Percentiles rank a stretch among this genome's conserved stretches.
phyloP scores from a whole-genome alignment of 225 moss, liverwort and hornwort species.

The Climacium dendroides region DNA sequence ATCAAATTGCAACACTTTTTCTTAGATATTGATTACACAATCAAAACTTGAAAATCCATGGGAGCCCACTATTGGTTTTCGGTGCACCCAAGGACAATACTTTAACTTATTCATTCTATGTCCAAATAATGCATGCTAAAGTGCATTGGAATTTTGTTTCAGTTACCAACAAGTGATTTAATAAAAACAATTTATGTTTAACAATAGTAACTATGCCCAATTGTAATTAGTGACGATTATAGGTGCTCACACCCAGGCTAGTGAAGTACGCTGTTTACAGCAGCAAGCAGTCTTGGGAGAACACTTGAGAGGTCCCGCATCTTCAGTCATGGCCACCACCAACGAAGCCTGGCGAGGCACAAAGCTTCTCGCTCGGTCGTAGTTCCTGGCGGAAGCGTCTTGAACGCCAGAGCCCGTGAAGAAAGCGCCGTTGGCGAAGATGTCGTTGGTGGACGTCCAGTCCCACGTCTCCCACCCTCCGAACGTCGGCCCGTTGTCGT shows the following conservation, averaged over 20 bases:
- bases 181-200: not conserved
- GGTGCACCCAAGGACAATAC: not conserved
- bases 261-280: not conserved
- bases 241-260: not conserved
- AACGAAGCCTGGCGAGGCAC: not conserved
- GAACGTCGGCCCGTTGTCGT: conserved; percentile 11
- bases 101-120: no score
- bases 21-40: not conserved
- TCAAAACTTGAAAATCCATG: not conserved
- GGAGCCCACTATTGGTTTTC: rapidly evolving
- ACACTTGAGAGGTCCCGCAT: conserved; percentile 28
- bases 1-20: not conserved
- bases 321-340: conserved; percentile 14
- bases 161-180: not conserved
- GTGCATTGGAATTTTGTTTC: not conserved
- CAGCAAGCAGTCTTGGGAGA: not conserved
- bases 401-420: conserved; percentile 29
- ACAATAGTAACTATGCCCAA: not conserved
- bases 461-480: conserved; percentile 49
- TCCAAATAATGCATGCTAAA: not conserved
- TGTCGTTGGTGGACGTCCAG: conserved; percentile 20
- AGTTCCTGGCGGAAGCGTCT: not conserved
- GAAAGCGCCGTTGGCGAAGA: conserved; percentile 9
- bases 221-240: not conserved
- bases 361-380: conserved; percentile 23